Conservation (phyloP, 2,329 filamentous ascomycete genomes). For the Xylaria sp. region DNA sequence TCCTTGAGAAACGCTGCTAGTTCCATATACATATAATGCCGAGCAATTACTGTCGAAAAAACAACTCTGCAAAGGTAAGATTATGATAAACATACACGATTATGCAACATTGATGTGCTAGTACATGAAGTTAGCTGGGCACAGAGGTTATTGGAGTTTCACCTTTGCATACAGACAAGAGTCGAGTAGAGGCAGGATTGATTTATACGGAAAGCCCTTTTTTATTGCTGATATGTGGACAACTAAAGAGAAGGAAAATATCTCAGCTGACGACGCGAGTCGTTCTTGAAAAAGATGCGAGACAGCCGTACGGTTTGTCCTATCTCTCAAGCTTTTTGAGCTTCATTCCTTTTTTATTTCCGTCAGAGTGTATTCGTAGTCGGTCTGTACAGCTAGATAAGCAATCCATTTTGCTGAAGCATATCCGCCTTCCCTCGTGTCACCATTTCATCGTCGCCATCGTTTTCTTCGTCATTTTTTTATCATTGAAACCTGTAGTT, state of each 20-base stretch:
- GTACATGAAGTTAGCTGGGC: background rate
- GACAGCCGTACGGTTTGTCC: background rate
- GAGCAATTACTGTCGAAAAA: background rate
- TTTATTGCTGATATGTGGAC: background rate
- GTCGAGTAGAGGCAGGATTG: no score
- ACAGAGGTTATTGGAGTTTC: background rate
- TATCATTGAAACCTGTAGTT: no score
- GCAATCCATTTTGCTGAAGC: background rate
- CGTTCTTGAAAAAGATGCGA: background rate
- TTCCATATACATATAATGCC: background rate
- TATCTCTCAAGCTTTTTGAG: background rate
- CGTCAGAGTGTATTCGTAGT: background rate
- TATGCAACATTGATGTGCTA: no score
- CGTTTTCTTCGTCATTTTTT: constrained; percentile 12
- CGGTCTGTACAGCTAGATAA: constrained; percentile 5
- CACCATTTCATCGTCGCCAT: constrained; percentile 13
- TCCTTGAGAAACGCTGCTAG: background rate
- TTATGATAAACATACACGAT: background rate
- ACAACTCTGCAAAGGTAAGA: background rate
- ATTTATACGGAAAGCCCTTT: background rate
- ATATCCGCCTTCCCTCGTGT: background rate
- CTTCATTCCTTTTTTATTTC: background rate
- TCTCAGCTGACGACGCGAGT: background rate
- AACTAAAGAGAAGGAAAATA: background rate
- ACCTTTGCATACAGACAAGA: background rate